These are phyloP conservation scores for Pseudomonodictys pantanalensis DNA, from an alignment of 495 filamentous ascomycete genomes.

Conservation along the genomic window DNA sequence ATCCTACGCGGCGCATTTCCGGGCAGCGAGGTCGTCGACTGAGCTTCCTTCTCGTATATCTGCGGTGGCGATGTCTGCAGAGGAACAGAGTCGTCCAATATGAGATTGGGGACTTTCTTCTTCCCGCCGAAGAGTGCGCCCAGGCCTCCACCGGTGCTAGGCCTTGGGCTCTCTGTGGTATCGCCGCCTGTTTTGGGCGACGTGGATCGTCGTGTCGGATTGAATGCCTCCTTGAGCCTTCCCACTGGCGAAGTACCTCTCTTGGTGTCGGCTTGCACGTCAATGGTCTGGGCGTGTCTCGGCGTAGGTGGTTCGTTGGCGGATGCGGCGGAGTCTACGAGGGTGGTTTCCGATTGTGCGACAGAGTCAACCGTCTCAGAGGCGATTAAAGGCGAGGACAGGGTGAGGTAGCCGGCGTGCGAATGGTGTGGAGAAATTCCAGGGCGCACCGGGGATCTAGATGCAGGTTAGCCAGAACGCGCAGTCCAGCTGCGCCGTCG, in stretches of 20 bases:
- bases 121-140: constrained; percentile 29
- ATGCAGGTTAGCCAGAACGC: constrained; percentile 33
- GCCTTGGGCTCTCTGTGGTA: constrained; percentile 26
- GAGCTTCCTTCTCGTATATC: constrained; percentile 23
- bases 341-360: constrained; percentile 33
- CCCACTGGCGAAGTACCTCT: constrained; percentile 37
- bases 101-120: constrained; percentile 16
- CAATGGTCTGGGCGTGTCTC: constrained; percentile 27
- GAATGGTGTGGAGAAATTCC: constrained; percentile 67
- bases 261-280: constrained; percentile 15
- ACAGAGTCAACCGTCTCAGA: constrained; percentile 52
- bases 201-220: constrained; percentile 27
- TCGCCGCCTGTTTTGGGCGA: constrained; percentile 16
- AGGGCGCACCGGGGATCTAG: constrained; percentile 53
- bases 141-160: constrained; percentile 19
- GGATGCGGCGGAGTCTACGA: constrained; percentile 32
- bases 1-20: constrained; percentile 22
- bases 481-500: constrained; percentile 16
- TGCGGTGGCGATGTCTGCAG: constrained; percentile 21
- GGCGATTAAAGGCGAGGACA: constrained; percentile 71
- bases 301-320: constrained; percentile 19
- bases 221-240: constrained; percentile 40
- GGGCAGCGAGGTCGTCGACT: constrained; percentile 18
- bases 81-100: constrained; percentile 9
- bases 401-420: constrained; percentile 75